Evolutionary conservation across 1,139 yeast genomes (phyloP).

Genomic region (Sugiyamaella paludigena): DNA sequence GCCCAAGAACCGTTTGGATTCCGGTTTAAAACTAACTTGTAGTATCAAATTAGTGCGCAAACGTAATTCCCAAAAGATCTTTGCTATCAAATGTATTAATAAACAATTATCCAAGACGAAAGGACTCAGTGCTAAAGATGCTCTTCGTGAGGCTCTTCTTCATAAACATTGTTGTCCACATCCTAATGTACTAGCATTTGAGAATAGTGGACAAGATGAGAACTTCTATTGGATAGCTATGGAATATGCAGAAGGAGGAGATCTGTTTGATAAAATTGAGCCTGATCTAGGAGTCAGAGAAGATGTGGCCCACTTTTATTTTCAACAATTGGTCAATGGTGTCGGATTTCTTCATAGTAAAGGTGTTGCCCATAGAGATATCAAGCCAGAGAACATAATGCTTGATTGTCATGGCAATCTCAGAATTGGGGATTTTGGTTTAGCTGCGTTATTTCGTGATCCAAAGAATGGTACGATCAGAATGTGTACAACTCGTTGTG

Average conservation of each 20-base stretch:
- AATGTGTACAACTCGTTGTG: conserved; percentile 81
- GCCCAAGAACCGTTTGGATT: neutral
- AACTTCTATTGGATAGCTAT: conserved; percentile 61
- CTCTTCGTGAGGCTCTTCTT: conserved; percentile 51
- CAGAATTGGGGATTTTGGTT: conserved; percentile 79
- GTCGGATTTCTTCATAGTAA: conserved; percentile 50
- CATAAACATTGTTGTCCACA: conserved; percentile 58
- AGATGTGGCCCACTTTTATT: conserved; percentile 65
- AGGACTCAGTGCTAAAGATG: conserved; percentile 47
- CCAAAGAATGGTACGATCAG: conserved; percentile 74
- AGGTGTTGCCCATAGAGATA: conserved; percentile 79
- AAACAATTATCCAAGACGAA: conserved; percentile 45
- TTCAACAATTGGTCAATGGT: conserved; percentile 55
- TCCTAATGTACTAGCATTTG: conserved; percentile 53
- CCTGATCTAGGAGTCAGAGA: conserved; percentile 69
- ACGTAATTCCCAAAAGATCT: conserved; percentile 38
- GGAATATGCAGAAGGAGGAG: conserved; percentile 70
- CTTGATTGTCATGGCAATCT: conserved; percentile 64
- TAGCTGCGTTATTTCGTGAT: conserved; percentile 86
- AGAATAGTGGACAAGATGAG: conserved; percentile 50
- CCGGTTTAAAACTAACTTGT: conserved; percentile 2
- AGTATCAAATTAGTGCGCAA: conserved; percentile 15
- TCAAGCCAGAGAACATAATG: conserved; percentile 80
- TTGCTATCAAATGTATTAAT: conserved; percentile 59
- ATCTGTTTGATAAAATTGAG: conserved; percentile 68